phyloP scores from a whole-genome alignment of 179 eudicot species.

The Beta lomatogona region DNA sequence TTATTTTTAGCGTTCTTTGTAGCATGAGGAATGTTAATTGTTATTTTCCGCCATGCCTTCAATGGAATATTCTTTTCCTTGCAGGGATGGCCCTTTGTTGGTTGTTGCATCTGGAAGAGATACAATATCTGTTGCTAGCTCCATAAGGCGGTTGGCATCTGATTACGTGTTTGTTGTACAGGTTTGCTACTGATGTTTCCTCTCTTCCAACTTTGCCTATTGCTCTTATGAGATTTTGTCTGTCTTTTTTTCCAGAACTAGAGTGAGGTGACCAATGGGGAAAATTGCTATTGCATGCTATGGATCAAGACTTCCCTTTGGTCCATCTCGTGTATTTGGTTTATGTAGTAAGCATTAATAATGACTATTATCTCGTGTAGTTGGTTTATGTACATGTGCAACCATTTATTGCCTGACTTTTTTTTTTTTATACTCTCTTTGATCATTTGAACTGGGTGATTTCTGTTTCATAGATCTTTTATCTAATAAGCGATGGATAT shows the following conservation, averaged over 20 bases:
- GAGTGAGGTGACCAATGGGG: neutral
- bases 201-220: neutral
- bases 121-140: constrained; percentile 83
- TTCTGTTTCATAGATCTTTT: neutral
- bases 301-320: neutral
- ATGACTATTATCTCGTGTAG: neutral
- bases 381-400: neutral
- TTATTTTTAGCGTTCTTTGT: neutral
- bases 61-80: neutral
- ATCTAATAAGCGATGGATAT: neutral
- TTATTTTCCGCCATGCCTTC: neutral
- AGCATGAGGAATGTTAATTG: neutral
- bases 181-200: constrained; percentile 47
- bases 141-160: constrained; percentile 79
- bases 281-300: constrained; percentile 5
- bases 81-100: constrained; percentile 91
- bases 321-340: neutral
- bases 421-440: neutral
- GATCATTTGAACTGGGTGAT: constrained; percentile 2
- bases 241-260: neutral
- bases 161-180: constrained; percentile 89
- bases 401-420: neutral
- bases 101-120: constrained; percentile 97
- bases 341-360: neutral
- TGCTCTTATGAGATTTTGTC: neutral